These are phyloP conservation scores for Claviceps sp. DNA, from an alignment of 2,329 filamentous ascomycete genomes.

Conservation along the genomic window DNA sequence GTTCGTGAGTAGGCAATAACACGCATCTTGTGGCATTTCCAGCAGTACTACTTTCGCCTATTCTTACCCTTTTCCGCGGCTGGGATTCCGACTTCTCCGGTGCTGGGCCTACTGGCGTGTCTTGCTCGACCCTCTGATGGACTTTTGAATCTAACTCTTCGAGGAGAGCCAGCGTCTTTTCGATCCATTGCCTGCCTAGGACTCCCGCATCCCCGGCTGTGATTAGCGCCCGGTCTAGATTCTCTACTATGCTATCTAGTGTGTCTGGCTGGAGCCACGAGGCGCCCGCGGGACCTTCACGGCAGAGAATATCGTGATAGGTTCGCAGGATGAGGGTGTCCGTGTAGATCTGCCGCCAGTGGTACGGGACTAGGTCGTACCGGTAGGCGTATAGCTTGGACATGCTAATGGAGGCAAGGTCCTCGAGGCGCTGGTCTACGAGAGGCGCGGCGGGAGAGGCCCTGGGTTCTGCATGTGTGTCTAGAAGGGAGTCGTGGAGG, in stretches of 20 bases:
- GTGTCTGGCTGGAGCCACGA: constrained; percentile 7
- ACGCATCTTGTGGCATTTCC: too few species aligned
- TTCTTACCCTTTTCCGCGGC: constrained; percentile 10
- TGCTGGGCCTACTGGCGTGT: too few species aligned
- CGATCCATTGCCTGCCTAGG: constrained; percentile 38
- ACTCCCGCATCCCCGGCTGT: constrained; percentile 51
- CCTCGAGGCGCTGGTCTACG: constrained; percentile 32
- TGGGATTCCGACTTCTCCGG: neutral
- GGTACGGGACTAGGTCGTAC: constrained; percentile 50
- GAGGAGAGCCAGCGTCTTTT: constrained; percentile 34
- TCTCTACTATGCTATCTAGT: constrained; percentile 45
- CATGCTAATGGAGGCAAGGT: constrained; percentile 46
- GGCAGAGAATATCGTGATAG: constrained; percentile 19
- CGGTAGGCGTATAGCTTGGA: constrained; percentile 57
- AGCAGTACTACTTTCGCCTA: too few species aligned
- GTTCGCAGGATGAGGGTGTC: constrained; percentile 56
- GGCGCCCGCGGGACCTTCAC: neutral
- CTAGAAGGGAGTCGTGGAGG: constrained; percentile 10
- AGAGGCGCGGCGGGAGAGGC: constrained; percentile 12
- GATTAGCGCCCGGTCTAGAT: constrained; percentile 65
- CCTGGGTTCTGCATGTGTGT: neutral
- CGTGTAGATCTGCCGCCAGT: constrained; percentile 60
- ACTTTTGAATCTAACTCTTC: constrained; percentile 14
- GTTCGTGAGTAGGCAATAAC: constrained; percentile 17
- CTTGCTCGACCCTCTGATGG: neutral